Base-by-base conservation (phyloP, 257 asterid genomes). In the Schizonepeta tenuifolia region DNA sequence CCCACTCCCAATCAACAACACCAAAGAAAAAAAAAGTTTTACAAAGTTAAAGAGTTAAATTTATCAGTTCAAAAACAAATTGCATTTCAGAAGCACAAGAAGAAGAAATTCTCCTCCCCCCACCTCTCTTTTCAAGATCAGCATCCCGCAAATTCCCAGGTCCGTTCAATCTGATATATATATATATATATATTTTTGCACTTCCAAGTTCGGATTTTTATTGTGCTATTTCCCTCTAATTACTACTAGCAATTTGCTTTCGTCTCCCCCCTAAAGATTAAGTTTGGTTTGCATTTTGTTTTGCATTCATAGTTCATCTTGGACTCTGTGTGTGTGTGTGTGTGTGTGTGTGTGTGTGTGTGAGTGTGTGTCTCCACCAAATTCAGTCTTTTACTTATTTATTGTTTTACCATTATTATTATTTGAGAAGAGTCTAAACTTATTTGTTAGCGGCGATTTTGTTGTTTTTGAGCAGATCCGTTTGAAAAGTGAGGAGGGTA, bases 391-490 rank as follows among this genome's bases (percentile, higher is more conserved):
- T 43, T 36, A 17, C 3, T 43, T 41, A 13, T 6, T 40, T 21
- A 3, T 20, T 41, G 12, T 12, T 18, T 62, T 18, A 26, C 3
- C 24, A 3, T 43, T 11, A 1, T 21, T 41, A 1, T 20, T 18
- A 56, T 22, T 18, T 18, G 51, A 65, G 41, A 43, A 22, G 22
- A 21, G 40, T 14, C n/a, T 20, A 10, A 40, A 21, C 9, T 53
- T 73, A 14, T 36, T 44, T 54, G 46, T 65, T 72, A 7, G 22
- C 21, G 51, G 20, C 28, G 47, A 65, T 61, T 68, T 44, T 51
- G 17, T 20, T 44, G 31, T 64, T 36, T 21, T 62, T 71, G 59
- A n/a, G 46, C 63, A 74, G 83, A 79, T 74, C 83, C 67, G 22
- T 64, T 50, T 49, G 47, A 56, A 50, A 67, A 59, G 28, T 28